Conservation (phyloP, 2,329 filamentous ascomycete genomes). For the Colletotrichum siamense region DNA sequence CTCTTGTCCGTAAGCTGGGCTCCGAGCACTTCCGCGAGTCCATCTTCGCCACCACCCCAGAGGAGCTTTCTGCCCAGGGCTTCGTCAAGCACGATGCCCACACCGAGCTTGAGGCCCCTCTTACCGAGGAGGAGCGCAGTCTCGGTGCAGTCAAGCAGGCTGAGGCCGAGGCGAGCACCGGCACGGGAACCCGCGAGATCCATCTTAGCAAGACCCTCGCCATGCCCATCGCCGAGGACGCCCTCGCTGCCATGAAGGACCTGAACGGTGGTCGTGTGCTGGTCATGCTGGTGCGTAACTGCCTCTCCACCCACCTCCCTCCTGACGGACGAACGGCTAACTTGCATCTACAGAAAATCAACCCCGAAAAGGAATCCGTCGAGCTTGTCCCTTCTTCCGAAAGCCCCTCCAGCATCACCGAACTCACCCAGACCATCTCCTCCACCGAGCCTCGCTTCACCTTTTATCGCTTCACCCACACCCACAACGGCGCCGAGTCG, state of each 20-base stretch:
- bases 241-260: slow-evolving; percentile 66
- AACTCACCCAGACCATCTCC: slow-evolving; percentile 67
- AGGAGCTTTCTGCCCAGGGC: slow-evolving; percentile 72
- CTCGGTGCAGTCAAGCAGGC: slow-evolving; percentile 76
- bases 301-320: not conserved
- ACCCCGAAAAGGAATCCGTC: slow-evolving; percentile 71
- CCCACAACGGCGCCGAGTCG: slow-evolving; percentile 55
- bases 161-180: slow-evolving; percentile 75
- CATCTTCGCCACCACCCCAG: slow-evolving; percentile 72
- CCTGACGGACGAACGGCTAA: not conserved
- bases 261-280: slow-evolving; percentile 60
- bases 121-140: slow-evolving; percentile 79
- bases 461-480: slow-evolving; percentile 74
- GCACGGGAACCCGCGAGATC: slow-evolving; percentile 66
- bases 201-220: slow-evolving; percentile 62
- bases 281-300: slow-evolving; percentile 65
- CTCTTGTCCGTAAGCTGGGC: slow-evolving; percentile 77
- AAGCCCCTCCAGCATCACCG: slow-evolving; percentile 58
- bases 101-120: slow-evolving; percentile 66
- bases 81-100: slow-evolving; percentile 79
- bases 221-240: slow-evolving; percentile 67
- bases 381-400: slow-evolving; percentile 64
- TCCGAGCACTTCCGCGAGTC: slow-evolving; percentile 80
- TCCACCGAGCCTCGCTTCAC: slow-evolving; percentile 75
- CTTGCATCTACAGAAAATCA: slow-evolving; percentile 64